Percentiles rank a stretch among this genome's conserved stretches.
Evolutionary conservation across 1,284 basidiomycete species (phyloP).

Genomic region (Trichosporon sp.): DNA sequence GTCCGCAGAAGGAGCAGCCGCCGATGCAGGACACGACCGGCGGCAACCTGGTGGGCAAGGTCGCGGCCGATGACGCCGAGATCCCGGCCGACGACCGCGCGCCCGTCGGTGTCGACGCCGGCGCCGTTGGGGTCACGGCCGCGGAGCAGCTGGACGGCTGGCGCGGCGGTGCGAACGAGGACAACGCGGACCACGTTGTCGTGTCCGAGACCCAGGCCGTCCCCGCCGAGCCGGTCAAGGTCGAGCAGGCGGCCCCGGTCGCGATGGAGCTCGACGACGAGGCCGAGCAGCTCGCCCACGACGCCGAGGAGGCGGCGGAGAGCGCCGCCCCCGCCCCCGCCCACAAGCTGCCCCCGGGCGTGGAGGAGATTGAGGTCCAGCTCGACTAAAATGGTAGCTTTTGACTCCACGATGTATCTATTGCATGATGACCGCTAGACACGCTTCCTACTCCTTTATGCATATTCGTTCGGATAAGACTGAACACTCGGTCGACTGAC

Average conservation of each 20-base stretch:
- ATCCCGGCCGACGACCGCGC: slow-evolving; percentile 49
- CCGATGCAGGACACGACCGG: slow-evolving; percentile 49
- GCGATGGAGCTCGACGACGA: slow-evolving; percentile 51
- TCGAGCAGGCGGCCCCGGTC: slow-evolving; percentile 7
- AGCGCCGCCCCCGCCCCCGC: neutral
- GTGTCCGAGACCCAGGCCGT: neutral
- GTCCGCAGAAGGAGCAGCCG: slow-evolving; percentile 43
- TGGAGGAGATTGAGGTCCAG: neutral
- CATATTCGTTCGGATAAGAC: neutral
- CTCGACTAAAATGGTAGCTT: slow-evolving; percentile 8
- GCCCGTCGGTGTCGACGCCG: slow-evolving; percentile 55
- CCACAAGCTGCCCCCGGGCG: neutral
- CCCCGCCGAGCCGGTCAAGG: slow-evolving; percentile 8
- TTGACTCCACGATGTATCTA: neutral
- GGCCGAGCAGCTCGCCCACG: slow-evolving; percentile 43
- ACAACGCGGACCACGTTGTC: slow-evolving; percentile 23
- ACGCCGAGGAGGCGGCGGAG: slow-evolving; percentile 31
- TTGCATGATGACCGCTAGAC: slow-evolving; percentile 15
- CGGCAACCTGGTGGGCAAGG: slow-evolving; percentile 20
- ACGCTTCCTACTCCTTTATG: neutral
- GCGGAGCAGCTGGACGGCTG: slow-evolving; percentile 50
- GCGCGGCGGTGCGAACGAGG: slow-evolving; percentile 57
- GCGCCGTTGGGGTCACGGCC: slow-evolving; percentile 50
- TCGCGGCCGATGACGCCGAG: slow-evolving; percentile 25
- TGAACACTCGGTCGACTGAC: neutral